These are phyloP conservation scores for Metarhizium humberi DNA, from an alignment of 2,329 filamentous ascomycete genomes.

Conservation along the genomic window DNA sequence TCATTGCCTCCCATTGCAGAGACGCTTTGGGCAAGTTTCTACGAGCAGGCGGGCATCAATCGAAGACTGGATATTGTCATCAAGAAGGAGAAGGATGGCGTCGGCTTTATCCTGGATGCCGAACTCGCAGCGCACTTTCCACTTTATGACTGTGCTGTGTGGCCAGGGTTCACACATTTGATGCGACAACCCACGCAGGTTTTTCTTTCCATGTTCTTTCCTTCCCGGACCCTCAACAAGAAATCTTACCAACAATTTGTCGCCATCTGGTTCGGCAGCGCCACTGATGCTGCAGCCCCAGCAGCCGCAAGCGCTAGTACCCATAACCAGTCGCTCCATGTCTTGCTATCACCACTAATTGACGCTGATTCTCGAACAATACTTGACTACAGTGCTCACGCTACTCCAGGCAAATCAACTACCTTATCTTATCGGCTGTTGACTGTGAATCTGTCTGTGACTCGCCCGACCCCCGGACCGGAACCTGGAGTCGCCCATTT, in stretches of 20 bases:
- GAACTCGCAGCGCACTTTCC: neutral
- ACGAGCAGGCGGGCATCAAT: no score
- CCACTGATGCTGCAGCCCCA: neutral
- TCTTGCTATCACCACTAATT: no score
- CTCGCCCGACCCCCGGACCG: constrained; percentile 1
- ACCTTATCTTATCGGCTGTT: constrained; percentile 7
- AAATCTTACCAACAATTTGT: neutral
- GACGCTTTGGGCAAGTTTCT: no score
- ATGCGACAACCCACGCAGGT: neutral
- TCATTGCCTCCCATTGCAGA: no score
- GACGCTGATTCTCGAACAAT: no score
- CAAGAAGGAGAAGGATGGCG: neutral
- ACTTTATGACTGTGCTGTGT: neutral
- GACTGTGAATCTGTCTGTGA: constrained; percentile 5
- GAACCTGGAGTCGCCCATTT: constrained; percentile 8
- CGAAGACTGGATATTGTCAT: neutral
- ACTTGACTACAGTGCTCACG: no score
- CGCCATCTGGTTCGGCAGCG: neutral
- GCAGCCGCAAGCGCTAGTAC: no score
- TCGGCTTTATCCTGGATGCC: neutral
- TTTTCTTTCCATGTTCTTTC: neutral
- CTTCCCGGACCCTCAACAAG: neutral
- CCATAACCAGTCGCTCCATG: no score
- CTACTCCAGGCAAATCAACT: neutral
- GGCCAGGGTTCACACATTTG: neutral